Conservation (phyloP, 331 rosid species). For the Quercus lobata region DNA sequence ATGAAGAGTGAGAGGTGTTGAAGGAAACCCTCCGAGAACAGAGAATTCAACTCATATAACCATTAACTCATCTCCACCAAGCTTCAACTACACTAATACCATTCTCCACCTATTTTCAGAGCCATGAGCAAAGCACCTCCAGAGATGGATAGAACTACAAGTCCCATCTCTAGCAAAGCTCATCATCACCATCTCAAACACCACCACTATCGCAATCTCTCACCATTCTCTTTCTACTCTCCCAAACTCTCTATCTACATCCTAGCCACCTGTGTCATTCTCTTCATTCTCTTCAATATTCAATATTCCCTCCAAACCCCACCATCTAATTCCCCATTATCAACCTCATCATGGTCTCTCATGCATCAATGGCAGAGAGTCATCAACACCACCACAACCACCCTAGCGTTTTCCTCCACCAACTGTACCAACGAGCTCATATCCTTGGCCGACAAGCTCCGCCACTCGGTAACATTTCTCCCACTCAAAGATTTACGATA, state of each 20-base stretch:
- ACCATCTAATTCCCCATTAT: background rate
- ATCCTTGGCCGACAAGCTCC: constrained; percentile 27
- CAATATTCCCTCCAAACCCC: constrained; percentile 30
- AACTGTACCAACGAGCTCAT: background rate
- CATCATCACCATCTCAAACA: constrained; percentile 18
- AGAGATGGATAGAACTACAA: background rate
- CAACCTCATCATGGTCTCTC: constrained; percentile 21
- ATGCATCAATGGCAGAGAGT: constrained; percentile 26
- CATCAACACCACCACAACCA: constrained; percentile 8
- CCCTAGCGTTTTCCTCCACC: background rate
- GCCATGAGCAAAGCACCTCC: constrained; percentile 16
- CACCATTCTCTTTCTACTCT: constrained; percentile 10
- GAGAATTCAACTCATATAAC: background rate
- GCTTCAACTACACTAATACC: background rate
- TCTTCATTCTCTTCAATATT: constrained; percentile 37
- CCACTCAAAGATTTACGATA: constrained; percentile 67
- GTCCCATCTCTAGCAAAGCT: constrained; percentile 8
- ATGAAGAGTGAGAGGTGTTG: no score
- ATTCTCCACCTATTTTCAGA: background rate
- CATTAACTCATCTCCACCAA: background rate
- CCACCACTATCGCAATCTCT: background rate
- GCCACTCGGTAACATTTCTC: constrained; percentile 51
- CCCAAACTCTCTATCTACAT: constrained; percentile 29
- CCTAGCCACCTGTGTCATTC: constrained; percentile 20
- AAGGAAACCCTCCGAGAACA: no score